These are phyloP conservation scores for Halenospora varia DNA, from an alignment of 495 filamentous ascomycete species.

Conservation along the genomic window DNA sequence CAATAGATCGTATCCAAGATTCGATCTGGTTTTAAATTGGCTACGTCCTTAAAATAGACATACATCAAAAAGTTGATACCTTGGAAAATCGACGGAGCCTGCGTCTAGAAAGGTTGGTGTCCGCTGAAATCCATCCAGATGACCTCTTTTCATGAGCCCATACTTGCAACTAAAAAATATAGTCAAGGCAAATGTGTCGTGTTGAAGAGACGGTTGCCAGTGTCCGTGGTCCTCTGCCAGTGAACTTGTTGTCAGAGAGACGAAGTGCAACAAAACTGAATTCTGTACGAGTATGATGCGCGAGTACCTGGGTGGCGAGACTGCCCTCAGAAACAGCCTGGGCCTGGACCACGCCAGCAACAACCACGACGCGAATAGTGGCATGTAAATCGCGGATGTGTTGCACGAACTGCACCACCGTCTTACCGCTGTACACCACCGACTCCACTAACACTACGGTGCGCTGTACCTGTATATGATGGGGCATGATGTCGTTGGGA, in stretches of 20 bases:
- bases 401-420: conserved; percentile 45
- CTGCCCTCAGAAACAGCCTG: conserved; percentile 30
- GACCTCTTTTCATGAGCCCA: not conserved
- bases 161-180: not conserved
- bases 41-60: too few relatives aligned
- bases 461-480: conserved; percentile 38
- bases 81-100: too few relatives aligned
- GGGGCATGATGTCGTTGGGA: conserved; percentile 38
- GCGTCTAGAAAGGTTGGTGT: too few relatives aligned
- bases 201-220: conserved; percentile 58
- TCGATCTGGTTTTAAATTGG: too few relatives aligned
- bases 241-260: conserved; percentile 52
- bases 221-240: conserved; percentile 52
- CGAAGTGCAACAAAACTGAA: conserved; percentile 51
- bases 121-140: conserved; percentile 2
- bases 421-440: conserved; percentile 55
- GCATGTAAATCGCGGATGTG: conserved; percentile 42
- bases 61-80: too few relatives aligned
- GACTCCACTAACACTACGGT: conserved; percentile 58
- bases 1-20: too few relatives aligned
- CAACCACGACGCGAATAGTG: conserved; percentile 47
- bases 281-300: conserved; percentile 14
- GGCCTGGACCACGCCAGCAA: conserved; percentile 53
- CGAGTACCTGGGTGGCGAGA: conserved; percentile 28
- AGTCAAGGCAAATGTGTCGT: conserved; percentile 34